Percentiles rank a stretch among this genome's conserved stretches.
phyloP scores from a whole-genome alignment of 2,329 filamentous ascomycete species.

The Aspergillus tanneri region DNA sequence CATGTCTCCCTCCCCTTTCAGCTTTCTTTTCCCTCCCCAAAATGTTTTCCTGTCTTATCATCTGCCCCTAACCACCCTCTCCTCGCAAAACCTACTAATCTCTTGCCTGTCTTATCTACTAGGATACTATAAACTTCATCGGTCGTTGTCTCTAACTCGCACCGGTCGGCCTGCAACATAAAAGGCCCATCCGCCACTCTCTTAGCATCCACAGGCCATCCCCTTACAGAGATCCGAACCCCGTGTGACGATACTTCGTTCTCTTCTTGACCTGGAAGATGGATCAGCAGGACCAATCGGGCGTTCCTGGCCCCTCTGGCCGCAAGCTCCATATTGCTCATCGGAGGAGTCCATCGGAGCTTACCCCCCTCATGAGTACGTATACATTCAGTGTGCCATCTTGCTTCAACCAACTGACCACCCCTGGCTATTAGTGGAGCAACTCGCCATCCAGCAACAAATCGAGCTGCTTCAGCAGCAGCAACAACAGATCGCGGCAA shows the following conservation, averaged over 20 bases:
- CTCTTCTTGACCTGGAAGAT: constrained; percentile 46
- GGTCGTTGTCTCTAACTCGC: constrained; percentile 25
- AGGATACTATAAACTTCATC: constrained; percentile 17
- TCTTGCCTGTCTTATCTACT: constrained; percentile 15
- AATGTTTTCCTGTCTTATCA: constrained; percentile 1
- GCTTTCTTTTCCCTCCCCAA: neutral
- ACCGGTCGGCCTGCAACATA: constrained; percentile 30
- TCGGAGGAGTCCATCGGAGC: constrained; percentile 92
- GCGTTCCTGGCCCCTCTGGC: constrained; percentile 68
- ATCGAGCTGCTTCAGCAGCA: constrained; percentile 97
- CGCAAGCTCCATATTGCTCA: constrained; percentile 96
- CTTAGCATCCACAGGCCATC: constrained; percentile 9
- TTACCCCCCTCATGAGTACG: constrained; percentile 97
- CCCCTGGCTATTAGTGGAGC: constrained; percentile 68
- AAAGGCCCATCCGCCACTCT: constrained; percentile 28
- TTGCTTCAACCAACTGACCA: constrained; percentile 35
- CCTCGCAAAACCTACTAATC: constrained; percentile 18
- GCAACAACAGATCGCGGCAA: constrained; percentile 94
- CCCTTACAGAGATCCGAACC: neutral
- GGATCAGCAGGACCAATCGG: constrained; percentile 63
- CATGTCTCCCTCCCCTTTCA: constrained; percentile 11
- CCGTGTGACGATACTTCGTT: constrained; percentile 16
- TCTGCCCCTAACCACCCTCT: constrained; percentile 8
- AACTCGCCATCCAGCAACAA: constrained; percentile 95
- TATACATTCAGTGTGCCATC: constrained; percentile 43